A percentile compares a stretch with the other conserved stretches of the same genome.
Conservation (phyloP, 2,329 filamentous ascomycete species). For the Beauveria scarabaeidicola region DNA sequence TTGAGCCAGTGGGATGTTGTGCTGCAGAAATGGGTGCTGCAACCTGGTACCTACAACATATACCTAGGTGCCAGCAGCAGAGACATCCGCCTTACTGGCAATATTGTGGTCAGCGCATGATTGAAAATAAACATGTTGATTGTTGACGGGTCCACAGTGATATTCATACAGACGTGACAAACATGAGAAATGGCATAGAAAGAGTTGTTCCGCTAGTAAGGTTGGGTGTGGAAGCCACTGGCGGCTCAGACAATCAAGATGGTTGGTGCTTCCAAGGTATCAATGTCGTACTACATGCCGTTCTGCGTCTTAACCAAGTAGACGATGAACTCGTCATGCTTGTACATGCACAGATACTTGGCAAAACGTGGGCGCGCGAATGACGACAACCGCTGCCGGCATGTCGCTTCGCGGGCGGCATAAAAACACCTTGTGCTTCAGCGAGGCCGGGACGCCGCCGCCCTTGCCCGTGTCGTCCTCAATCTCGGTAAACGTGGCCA, state of each 20-base stretch:
- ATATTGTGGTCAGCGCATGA: conserved; percentile 3
- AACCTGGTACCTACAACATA: conserved; percentile 33
- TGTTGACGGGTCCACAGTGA: background rate
- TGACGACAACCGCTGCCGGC: conserved; percentile 30
- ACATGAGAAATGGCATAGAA: background rate
- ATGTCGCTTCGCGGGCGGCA: conserved; percentile 32
- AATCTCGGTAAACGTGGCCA: conserved; percentile 26
- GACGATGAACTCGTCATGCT: conserved; percentile 33
- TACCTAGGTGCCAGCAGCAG: conserved; percentile 40
- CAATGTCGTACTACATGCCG: conserved; percentile 18
- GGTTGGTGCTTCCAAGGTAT: conserved; percentile 58
- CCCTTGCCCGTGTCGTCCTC: conserved; percentile 15
- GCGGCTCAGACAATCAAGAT: conserved; percentile 48
- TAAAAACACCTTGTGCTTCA: conserved; percentile 34
- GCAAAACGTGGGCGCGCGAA: conserved; percentile 26
- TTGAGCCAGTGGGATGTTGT: conserved; percentile 56
- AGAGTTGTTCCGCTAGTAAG: no score
- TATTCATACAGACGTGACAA: background rate
- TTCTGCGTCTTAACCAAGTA: conserved; percentile 36
- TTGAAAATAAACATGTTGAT: no score
- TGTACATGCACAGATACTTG: conserved; percentile 36
- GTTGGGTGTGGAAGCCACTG: background rate
- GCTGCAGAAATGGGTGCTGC: conserved; percentile 48
- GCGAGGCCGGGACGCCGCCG: conserved; percentile 25
- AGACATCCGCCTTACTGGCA: conserved; percentile 21